These are phyloP conservation scores for Solanum commersonii DNA, from an alignment of 257 asterid species.

Conservation along the genomic window DNA sequence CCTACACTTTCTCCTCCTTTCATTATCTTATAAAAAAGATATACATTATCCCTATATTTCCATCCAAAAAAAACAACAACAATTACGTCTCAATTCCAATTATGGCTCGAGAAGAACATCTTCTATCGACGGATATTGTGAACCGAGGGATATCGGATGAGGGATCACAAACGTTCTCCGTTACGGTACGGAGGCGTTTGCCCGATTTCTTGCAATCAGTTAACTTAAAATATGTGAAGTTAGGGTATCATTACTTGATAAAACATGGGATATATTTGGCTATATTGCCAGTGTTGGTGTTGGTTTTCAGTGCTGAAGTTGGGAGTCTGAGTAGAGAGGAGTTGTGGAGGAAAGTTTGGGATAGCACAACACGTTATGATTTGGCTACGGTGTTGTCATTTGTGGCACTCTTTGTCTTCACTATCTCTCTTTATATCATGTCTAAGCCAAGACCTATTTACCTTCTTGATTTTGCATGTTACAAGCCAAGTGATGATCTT, in stretches of 20 bases:
- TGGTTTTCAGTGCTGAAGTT: conserved; percentile 68
- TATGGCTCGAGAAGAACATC: conserved; percentile 67
- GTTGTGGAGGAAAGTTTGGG: conserved; percentile 70
- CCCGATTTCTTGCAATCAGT: conserved; percentile 91
- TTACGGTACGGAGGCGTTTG: conserved; percentile 60
- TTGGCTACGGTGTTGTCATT: conserved; percentile 52
- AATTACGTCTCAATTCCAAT: neutral
- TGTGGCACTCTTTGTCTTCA: conserved; percentile 45
- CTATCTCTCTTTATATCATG: conserved; percentile 51
- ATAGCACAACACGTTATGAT: conserved; percentile 52
- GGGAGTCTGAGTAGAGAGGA: conserved; percentile 76
- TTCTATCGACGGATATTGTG: conserved; percentile 73
- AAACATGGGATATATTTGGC: conserved; percentile 69
- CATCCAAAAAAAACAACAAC: neutral
- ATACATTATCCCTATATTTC: neutral
- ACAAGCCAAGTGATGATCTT: conserved; percentile 69
- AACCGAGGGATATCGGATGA: conserved; percentile 76
- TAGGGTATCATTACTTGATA: conserved; percentile 80
- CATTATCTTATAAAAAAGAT: neutral
- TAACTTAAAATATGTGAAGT: conserved; percentile 73
- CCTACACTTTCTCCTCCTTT: neutral
- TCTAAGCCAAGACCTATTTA: conserved; percentile 61
- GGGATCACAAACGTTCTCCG: conserved; percentile 72
- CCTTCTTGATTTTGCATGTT: conserved; percentile 83
- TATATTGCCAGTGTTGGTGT: conserved; percentile 54